phyloP scores from a whole-genome alignment of 768 basidiomycete species.

The Boletus insuetus region DNA sequence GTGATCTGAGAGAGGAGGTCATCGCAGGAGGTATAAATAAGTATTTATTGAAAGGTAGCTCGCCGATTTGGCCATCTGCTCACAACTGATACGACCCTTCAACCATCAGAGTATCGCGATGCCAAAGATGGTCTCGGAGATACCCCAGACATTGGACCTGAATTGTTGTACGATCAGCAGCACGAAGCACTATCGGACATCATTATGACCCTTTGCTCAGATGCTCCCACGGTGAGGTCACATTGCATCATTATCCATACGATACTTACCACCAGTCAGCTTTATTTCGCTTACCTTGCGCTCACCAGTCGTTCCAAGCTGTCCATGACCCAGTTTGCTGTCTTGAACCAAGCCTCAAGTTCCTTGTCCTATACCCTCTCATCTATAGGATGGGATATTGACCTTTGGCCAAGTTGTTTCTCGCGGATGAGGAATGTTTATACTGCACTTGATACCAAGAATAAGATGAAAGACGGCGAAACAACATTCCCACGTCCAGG shows the following conservation, averaged over 20 bases:
- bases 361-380: constrained; percentile 24
- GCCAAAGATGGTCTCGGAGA: constrained; percentile 18
- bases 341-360: constrained; percentile 26
- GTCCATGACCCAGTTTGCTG: constrained; percentile 31
- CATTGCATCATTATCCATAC: not conserved
- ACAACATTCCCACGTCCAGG: constrained; percentile 23
- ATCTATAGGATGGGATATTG: constrained; percentile 4
- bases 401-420: constrained; percentile 13
- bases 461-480: constrained; percentile 27
- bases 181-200: constrained; percentile 4
- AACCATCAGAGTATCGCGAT: constrained; percentile 20
- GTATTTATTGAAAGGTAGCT: constrained; percentile 14
- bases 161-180: constrained; percentile 9
- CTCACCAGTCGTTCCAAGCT: constrained; percentile 24
- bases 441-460: constrained; percentile 15
- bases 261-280: constrained; percentile 1
- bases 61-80: not conserved
- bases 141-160: constrained; percentile 9
- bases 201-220: constrained; percentile 9
- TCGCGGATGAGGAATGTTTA: constrained; percentile 26
- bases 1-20: constrained; percentile 20
- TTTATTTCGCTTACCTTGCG: constrained; percentile 31
- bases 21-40: constrained; percentile 18
- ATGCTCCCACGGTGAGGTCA: constrained; percentile 17
- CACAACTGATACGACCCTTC: not conserved